Percentiles rank a stretch among this genome's conserved stretches.
Evolutionary conservation across 2,329 filamentous ascomycete species (phyloP).

Genomic region (Sporothrix globosa): DNA sequence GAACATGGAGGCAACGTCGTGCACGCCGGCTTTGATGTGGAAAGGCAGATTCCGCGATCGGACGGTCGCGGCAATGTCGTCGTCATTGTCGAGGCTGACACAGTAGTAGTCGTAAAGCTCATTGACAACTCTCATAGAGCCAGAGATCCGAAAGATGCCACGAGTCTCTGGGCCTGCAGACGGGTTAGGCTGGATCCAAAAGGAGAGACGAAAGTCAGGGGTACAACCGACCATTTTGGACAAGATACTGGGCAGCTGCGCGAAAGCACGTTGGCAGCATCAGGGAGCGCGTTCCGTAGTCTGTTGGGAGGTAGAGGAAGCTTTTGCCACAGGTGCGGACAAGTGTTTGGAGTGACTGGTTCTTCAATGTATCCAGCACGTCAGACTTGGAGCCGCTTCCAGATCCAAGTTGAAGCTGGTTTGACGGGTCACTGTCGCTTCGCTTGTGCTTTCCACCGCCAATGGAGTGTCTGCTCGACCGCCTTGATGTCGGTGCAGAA

Average conservation of each 20-base stretch:
- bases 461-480: conserved; percentile 36
- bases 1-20: conserved; percentile 70
- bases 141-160: conserved; percentile 66
- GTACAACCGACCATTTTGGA: conserved; percentile 56
- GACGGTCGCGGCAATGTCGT: conserved; percentile 59
- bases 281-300: conserved; percentile 61
- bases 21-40: conserved; percentile 62
- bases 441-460: conserved; percentile 50
- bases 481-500: conserved; percentile 35
- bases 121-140: conserved; percentile 59
- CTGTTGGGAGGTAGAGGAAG: conserved; percentile 61
- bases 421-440: conserved; percentile 60
- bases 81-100: conserved; percentile 51
- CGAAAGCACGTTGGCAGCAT: conserved; percentile 67
- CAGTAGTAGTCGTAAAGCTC: conserved; percentile 68
- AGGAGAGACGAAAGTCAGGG: conserved; percentile 33
- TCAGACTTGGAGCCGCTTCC: conserved; percentile 46
- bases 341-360: conserved; percentile 60
- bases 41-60: conserved; percentile 61
- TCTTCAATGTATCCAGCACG: conserved; percentile 49
- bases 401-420: conserved; percentile 43
- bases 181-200: background rate
- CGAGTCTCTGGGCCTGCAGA: conserved; percentile 49
- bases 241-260: conserved; percentile 66
- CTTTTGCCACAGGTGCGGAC: conserved; percentile 66